Percentiles rank a stretch among this genome's conserved stretches.
Conservation (phyloP, 2,329 filamentous ascomycete genomes). For the Orbilia blumenaviensis region DNA sequence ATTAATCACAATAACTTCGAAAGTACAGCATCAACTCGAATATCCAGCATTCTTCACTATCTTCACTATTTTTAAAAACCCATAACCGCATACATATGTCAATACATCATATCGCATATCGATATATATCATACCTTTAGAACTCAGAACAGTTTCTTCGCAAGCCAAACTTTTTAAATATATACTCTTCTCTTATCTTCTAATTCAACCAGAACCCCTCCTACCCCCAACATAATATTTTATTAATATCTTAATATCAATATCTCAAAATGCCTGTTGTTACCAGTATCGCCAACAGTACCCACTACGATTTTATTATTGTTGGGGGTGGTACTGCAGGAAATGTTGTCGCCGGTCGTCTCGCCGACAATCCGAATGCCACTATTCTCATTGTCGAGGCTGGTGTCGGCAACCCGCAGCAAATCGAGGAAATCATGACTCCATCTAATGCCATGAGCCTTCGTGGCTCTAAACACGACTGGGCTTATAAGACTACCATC, state of each 20-base stretch:
- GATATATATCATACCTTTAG: no score
- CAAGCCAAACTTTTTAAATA: not conserved
- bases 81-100: no score
- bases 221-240: no score
- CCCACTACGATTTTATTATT: constrained; percentile 63
- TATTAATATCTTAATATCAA: constrained; percentile 60
- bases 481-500: constrained; percentile 71
- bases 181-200: not conserved
- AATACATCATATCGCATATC: not conserved
- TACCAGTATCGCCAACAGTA: constrained; percentile 59
- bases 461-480: constrained; percentile 68
- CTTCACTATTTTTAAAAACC: not conserved
- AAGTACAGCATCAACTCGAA: not conserved
- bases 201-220: no score
- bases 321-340: constrained; percentile 60
- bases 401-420: constrained; percentile 63
- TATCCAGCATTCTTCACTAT: not conserved
- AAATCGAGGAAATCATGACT: constrained; percentile 67
- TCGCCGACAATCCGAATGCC: constrained; percentile 56
- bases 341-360: constrained; percentile 60
- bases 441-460: constrained; percentile 67
- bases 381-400: constrained; percentile 59
- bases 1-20: not conserved
- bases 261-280: constrained; percentile 60
- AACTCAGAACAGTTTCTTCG: not conserved